Evolutionary conservation across 73 alveolate genomes (phyloP), one percentile per base, ranked within the genome.

Genomic region (Tetrahymena elliotti): DNA sequence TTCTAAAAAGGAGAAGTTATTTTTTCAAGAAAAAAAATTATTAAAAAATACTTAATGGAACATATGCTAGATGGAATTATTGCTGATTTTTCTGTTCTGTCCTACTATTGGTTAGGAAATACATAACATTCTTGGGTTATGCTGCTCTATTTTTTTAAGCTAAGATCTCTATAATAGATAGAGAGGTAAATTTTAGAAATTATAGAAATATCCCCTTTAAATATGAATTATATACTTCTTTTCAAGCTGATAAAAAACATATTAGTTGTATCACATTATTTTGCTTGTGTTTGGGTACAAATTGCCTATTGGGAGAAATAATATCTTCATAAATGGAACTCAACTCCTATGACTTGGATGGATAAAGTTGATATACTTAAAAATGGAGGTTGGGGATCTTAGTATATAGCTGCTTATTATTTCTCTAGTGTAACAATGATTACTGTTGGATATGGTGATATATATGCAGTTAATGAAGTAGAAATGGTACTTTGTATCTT

Each of bases 251-350:
- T 84, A 33, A 36, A 40, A 41, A 94, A 92, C 15, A 35, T 94
- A 6, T 27, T 94, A n/a, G 9, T 88, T 40, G 93, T 94, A 33
- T 35, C 93, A 39, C 96, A 94, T 92, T 47, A 84, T 15, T 94
- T 94, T 88, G 93, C 95, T 34, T 94, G 96, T 52, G 82, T 88
- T 33, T 94, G 96, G 96, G 93, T 94, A 83, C 52, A 38, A 36
- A 83, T 94, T 4, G 52, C 94, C 35, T 10, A 83, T 27, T 53
- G 93, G 82, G 93, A 53, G 20, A 13, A 41, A 9, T 33, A 41
- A 4, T 18, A 36, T n/a, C 34, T 68, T n/a, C n/a, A 35, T 24
- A 68, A n/a, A 27, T 68, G 38, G 88, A 68, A 68, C n/a, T 68
- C 88, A 4, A 68, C n/a, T 10, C 10, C 34, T 1, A 68, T 22